Base-by-base conservation (phyloP, 306 rosid genomes). In the Pyrus bretschneideri region DNA sequence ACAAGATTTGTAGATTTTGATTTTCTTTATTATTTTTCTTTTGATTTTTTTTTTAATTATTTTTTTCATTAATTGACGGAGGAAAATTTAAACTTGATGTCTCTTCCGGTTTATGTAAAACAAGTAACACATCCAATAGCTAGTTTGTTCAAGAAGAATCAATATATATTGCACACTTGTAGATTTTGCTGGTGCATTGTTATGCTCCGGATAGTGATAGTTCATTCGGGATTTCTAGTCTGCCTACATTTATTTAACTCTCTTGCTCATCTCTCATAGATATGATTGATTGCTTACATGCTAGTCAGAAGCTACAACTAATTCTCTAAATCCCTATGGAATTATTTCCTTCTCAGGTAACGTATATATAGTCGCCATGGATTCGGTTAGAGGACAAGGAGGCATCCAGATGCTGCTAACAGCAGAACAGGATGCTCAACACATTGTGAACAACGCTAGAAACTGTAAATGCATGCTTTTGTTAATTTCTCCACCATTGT, bases 391-490 rank as follows among this genome's bases (percentile, higher is more conserved):
- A 88, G 97, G 97, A 74, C 93, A 90, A 83, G 96, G 97, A 31
- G 90, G 96, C 80, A 93, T 93, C 82, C 97, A 93, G 60, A 90
- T 90, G 97, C 83, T 91, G 55, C 81, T 93, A 69, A 85, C 89
- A 15, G 96, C 92, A 61, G 98, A 93, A 69, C 96, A 89, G 84
- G 98, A 93, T 76, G 98, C 96, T 46, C 98, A 93, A 76, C 87
- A 84, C 17, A 83, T 89, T 76, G 81, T 93, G 70, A 83, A 90
- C 55, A 74, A 27, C 27, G 98, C 98, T 75, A 91, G 96, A 85
- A 93, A 80, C 69, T 71, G 98, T 90, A 83, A 79, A 81, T 74
- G 25, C 46, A 9, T 21, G 3, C 9, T 51, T 51, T 17, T 17
- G 55, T 2, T 49, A 49, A 49, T 49, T 51, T 51, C 21, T 42